Base-by-base conservation (phyloP, 2,329 filamentous ascomycete species). In the Sporothrix protearum region DNA sequence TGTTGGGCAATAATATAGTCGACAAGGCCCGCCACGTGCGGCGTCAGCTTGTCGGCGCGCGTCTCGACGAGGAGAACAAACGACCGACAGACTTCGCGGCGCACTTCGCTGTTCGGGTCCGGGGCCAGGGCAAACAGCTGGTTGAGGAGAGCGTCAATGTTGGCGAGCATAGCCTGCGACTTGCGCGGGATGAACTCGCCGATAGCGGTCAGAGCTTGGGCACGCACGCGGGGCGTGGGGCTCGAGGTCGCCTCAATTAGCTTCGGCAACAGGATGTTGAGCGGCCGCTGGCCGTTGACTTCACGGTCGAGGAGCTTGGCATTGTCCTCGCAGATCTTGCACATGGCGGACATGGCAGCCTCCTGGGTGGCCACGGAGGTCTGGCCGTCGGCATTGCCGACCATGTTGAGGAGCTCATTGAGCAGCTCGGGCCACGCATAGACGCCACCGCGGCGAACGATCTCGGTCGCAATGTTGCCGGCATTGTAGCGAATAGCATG, bases 281-380 rank as follows among this genome's bases (percentile, higher is more conserved):
- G 87, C 1, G 96, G 96, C 71, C 94, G 88, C 80, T 97, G 91
- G 73, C 94, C 93, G 78, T 94, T 90, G 79, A 97, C 93, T 75
- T 97, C 93, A 76, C 91, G 90, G 81, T 97, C 93, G 70, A 99
- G 84, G 72, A 93, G 86, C 79, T 92, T 93, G 78, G 89, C 90
- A 82, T 97, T 97, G 82, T 99, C 96, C 81, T 99, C 96, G 81
- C 96, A 99, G 73, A 99, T 94, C 84, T 98, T 98, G 79, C 91
- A 85, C 80, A 99, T 85, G 64, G 96, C 94, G 66, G 92, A 89
- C 92, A 98, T 97, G 76, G 93, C 94, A 73, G 94, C 94, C 80
- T 99, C 95, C 79, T 97, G 94, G 14, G 91, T 90, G 78, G 92
- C 87, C 57, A 86, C 83, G 7, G 92, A 84, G 28, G 89, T 84